phyloP scores from a whole-genome alignment of 495 filamentous ascomycete genomes.

The Trichoderma erinaceum region DNA sequence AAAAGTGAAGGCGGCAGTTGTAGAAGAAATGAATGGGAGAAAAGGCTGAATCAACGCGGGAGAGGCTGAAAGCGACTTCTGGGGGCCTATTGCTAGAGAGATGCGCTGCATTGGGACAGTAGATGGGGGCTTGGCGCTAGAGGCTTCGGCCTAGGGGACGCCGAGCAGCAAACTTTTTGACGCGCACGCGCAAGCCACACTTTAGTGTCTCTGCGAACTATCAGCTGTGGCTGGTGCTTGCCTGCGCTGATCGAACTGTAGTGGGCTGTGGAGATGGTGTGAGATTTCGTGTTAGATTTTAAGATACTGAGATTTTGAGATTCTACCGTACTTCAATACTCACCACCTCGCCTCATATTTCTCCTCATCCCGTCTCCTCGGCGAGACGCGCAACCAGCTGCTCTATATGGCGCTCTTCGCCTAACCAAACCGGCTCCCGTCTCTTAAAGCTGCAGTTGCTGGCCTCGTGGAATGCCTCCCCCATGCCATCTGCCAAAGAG shows the following conservation, averaged over 20 bases:
- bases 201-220: background rate
- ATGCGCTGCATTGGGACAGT: background rate
- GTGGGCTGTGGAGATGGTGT: no score
- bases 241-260: background rate
- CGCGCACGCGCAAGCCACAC: background rate
- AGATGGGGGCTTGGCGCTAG: background rate
- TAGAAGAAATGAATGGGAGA: background rate
- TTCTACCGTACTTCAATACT: no score
- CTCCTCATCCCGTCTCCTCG: background rate
- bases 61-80: background rate
- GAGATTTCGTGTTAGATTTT: no score
- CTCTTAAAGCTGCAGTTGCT: background rate
- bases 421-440: background rate
- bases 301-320: no score
- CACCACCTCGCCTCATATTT: background rate
- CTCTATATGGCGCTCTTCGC: slow-evolving; percentile 5
- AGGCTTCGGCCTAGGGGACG: background rate
- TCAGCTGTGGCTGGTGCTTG: background rate
- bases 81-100: background rate
- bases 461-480: background rate
- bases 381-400: background rate
- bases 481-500: slow-evolving; percentile 11
- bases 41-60: slow-evolving; percentile 2
- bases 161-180: no score
- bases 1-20: background rate